Evolutionary conservation across 371 early-diverging fungal genomes (phyloP).

Genomic region (Fennellomyces sp.): DNA sequence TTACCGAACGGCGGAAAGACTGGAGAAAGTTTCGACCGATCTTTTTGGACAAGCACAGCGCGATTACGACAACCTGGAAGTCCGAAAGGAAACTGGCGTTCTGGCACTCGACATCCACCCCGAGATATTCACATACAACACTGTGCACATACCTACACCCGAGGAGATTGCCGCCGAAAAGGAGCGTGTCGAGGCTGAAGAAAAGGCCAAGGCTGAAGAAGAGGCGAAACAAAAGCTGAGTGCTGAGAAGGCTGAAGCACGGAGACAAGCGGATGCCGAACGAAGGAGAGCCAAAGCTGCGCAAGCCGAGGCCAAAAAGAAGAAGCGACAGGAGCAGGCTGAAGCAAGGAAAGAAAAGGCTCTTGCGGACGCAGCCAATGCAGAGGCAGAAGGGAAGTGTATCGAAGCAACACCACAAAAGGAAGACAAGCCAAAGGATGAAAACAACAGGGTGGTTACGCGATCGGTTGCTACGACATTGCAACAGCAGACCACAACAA

Average conservation of each 20-base stretch:
- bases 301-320: constrained; percentile 5
- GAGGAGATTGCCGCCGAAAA: constrained; percentile 25
- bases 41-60: constrained; percentile 39
- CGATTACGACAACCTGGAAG: constrained; percentile 40
- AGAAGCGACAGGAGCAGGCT: constrained; percentile 10
- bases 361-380: constrained; percentile 3
- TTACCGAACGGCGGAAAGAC: constrained; percentile 63
- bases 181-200: constrained; percentile 18
- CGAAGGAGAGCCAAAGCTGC: constrained; percentile 4
- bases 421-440: constrained; percentile 5
- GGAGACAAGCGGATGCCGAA: constrained; percentile 8
- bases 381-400: constrained; percentile 6
- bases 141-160: constrained; percentile 23
- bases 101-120: constrained; percentile 51
- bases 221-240: constrained; percentile 7
- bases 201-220: constrained; percentile 15
- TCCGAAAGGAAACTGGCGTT: constrained; percentile 46
- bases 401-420: neutral
- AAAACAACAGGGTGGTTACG: neutral
- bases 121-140: constrained; percentile 57
- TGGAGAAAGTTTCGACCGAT: constrained; percentile 39
- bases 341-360: constrained; percentile 8
- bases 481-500: neutral
- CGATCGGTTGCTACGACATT: constrained; percentile 3
- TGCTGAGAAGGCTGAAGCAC: constrained; percentile 11